Evolutionary conservation across 768 basidiomycete species (phyloP).

Genomic region (Termitomyces sp.): DNA sequence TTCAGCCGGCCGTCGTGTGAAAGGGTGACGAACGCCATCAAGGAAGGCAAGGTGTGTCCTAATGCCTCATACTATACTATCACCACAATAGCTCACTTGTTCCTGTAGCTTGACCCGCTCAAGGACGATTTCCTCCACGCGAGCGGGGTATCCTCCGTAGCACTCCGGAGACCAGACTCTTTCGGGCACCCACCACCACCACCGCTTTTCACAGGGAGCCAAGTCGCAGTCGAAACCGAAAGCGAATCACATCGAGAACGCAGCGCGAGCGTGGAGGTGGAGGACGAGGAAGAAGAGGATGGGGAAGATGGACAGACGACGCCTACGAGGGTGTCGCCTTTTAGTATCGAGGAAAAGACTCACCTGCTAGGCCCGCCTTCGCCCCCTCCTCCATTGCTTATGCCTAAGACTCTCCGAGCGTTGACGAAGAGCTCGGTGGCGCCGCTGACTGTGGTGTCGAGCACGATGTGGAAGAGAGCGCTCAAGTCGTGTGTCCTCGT

Average conservation of each 20-base stretch:
- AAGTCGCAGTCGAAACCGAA: background rate
- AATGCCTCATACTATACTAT: background rate
- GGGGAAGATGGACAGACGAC: conserved; percentile 13
- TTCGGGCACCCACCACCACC: conserved; percentile 1
- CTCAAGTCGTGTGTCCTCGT: conserved; percentile 28
- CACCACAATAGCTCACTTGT: background rate
- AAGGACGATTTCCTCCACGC: conserved; percentile 12
- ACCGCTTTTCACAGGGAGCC: background rate
- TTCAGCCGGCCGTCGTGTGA: conserved; percentile 68
- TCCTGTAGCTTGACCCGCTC: conserved; percentile 19
- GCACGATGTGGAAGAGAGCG: conserved; percentile 18
- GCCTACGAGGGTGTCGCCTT: background rate
- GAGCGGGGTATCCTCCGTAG: conserved; percentile 12
- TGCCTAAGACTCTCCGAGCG: background rate
- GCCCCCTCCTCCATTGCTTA: conserved; percentile 7
- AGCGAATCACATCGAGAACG: background rate
- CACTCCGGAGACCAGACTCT: conserved; percentile 12
- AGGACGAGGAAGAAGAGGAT: background rate
- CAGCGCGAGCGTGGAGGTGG: background rate
- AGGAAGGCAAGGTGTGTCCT: conserved; percentile 68
- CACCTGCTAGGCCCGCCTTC: conserved; percentile 19
- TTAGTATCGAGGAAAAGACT: conserved; percentile 13
- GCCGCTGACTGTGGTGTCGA: conserved; percentile 1
- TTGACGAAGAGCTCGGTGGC: background rate
- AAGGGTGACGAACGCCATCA: conserved; percentile 64